Evolutionary conservation across 2,329 filamentous ascomycete species (phyloP).

Genomic region (Drechslerella stenobrocha): DNA sequence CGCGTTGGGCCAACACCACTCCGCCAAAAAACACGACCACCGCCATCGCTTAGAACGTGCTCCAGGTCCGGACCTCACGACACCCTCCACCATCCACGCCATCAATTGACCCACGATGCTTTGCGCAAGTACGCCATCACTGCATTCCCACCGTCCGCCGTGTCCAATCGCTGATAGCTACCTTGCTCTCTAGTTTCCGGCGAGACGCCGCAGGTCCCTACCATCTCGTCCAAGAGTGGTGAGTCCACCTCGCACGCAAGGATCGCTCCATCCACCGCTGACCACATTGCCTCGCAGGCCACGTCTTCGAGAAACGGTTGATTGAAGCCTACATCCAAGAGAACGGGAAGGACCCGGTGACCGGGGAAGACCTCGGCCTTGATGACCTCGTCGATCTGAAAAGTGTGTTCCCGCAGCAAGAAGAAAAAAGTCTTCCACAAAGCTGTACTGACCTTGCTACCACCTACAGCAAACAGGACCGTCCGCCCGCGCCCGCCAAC

Average conservation of each 20-base stretch:
- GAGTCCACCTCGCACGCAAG: conserved; percentile 42
- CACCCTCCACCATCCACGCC: conserved; percentile 8
- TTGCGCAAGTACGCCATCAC: conserved; percentile 39
- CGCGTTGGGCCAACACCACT: conserved; percentile 17
- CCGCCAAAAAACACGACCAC: conserved; percentile 45
- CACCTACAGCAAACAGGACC: conserved; percentile 64
- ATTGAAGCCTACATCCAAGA: conserved; percentile 94
- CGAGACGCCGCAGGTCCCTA: conserved; percentile 90
- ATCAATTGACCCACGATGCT: conserved; percentile 42
- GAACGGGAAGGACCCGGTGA: conserved; percentile 88
- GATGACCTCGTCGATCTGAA: conserved; percentile 90
- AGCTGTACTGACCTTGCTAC: conserved; percentile 3
- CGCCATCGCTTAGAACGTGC: conserved; percentile 26
- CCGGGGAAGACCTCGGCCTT: conserved; percentile 76
- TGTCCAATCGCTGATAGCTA: conserved; percentile 1
- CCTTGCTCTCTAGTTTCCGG: conserved; percentile 72
- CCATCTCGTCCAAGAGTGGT: conserved; percentile 91
- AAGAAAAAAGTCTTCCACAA: neutral
- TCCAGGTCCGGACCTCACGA: conserved; percentile 14
- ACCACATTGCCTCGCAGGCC: conserved; percentile 15
- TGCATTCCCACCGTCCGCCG: neutral
- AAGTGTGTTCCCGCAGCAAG: conserved; percentile 54
- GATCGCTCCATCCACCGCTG: conserved; percentile 63
- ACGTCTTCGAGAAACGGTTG: conserved; percentile 87
- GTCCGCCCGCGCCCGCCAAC: conserved; percentile 89